Evolutionary conservation across 148 eudicot species (phyloP), one percentile per base, ranked within the genome.

Genomic region (Arctostaphylos glauca): DNA sequence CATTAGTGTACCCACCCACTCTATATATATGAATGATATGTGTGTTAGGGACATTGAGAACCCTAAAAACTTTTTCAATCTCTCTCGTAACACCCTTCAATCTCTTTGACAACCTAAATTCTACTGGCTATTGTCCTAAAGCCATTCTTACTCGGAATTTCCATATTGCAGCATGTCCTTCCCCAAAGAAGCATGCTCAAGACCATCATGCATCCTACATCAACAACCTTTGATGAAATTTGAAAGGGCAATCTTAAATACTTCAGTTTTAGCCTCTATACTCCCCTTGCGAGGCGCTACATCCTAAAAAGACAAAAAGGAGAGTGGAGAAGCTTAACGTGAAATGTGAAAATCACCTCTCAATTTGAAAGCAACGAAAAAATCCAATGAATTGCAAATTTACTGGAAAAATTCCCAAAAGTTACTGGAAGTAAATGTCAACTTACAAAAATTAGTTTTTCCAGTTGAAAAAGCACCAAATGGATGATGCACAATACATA

Each of bases 201-300:
- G 80, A 52, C 53, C 79, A 9, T 77, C 14, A 55, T 19, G 14
- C 64, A 15, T 54, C 64, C 60, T 52, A 76, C 44, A 77, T 77
- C 49, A 77, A n/a, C 13, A 54, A 4, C 18, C 5, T 44, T 55
- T 77, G 48, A 16, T 60, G 43, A 77, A 55, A 77, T 31, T 25
- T 54, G n/a, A 77, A 8, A n/a, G 67, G 67, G 10, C n/a, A 8
- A 62, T 21, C 3, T 60, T n/a, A 62, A 21, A 3, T 21, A 21
- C 31, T 2, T 62, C 31, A 62, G 67, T 62, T 62, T 62, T 62
- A 62, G 67, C 67, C 67, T 31, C 67, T 62, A 62, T 62, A 62
- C 31, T 62, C 67, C 67, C 67, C 67, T 62, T 62, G 12, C 8
- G 31, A 62, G 67, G 19, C 4, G 12, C 67, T 62, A 62, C 25